These are phyloP conservation scores for Paramyrothecium sp. DNA, from an alignment of 2,329 filamentous ascomycete species.

Conservation along the genomic window DNA sequence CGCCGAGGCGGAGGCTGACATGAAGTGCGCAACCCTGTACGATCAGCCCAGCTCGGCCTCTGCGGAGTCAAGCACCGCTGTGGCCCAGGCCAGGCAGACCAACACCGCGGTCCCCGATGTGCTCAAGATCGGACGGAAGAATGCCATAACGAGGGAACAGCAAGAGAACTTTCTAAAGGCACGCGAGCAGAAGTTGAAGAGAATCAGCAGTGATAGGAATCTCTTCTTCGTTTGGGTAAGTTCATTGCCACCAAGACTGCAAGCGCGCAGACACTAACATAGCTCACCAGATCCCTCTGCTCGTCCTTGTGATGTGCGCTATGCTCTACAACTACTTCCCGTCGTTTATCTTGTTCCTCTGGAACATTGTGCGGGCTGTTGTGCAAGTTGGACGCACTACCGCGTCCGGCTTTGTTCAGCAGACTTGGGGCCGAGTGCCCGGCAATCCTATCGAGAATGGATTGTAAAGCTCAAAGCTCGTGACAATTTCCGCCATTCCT, in stretches of 20 bases:
- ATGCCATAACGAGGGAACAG: constrained; percentile 63
- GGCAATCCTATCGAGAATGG: not conserved
- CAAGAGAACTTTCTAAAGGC: constrained; percentile 61
- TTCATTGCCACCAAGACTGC: constrained; percentile 3
- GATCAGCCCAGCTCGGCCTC: constrained; percentile 37
- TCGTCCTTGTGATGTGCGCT: constrained; percentile 45
- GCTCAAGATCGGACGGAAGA: constrained; percentile 61
- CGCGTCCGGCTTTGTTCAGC: constrained; percentile 20
- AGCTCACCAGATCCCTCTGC: constrained; percentile 45
- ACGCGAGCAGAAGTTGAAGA: constrained; percentile 62
- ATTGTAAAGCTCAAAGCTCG: not conserved
- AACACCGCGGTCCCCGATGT: constrained; percentile 40
- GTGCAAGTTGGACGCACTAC: constrained; percentile 22
- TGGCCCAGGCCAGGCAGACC: constrained; percentile 5
- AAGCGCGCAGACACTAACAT: constrained; percentile 13
- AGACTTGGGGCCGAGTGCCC: constrained; percentile 16
- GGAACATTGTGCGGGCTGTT: constrained; percentile 29
- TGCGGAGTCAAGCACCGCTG: constrained; percentile 32
- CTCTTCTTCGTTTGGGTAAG: constrained; percentile 69
- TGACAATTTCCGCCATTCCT: no score
- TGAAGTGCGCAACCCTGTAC: constrained; percentile 53
- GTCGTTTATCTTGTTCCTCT: constrained; percentile 38
- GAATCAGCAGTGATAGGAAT: constrained; percentile 61
- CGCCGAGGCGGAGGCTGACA: constrained; percentile 57
- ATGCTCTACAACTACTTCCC: constrained; percentile 53